Evolutionary conservation across 2,329 filamentous ascomycete species (phyloP), one percentile per base, ranked within the genome.

Genomic region (Epichloe uncinata): DNA sequence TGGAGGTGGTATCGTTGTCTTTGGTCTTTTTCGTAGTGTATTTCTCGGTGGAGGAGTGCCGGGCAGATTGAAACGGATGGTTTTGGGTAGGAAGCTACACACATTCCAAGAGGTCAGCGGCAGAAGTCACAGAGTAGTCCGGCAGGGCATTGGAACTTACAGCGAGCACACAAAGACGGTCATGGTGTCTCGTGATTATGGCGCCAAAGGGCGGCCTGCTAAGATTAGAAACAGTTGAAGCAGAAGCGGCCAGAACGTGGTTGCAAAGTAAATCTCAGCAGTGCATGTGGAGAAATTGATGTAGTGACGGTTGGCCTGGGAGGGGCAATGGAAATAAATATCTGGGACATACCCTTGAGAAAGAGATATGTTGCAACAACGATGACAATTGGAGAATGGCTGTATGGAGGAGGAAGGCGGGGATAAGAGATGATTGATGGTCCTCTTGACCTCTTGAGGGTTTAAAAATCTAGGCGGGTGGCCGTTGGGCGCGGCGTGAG

Each of bases 21-120:
- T 59, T 56, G 61, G 50, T 50, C 60, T 53, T 56, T 58, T 54
- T 59, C 57, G 62, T 51, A 56, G 44, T 54, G 47, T 63, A 56
- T 59, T 63, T 53, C 61, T 62, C 54, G 62, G 69, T 51, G 66
- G 68, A 47, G 72, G 70, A 34, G 73, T 74, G 38, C 74, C 73
- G 11, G 79, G 78, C 50, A 86, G 74, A 58, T 83, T 82, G 66
- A 97, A 97, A 66, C 95, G 83, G 61, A 95, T 75, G 40, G 91
- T 97, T 66, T 95, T 90, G 35, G 91, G 91, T 36, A 96, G 78
- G 64, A 95, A 95, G 51, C 90, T 95, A 35, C 4, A 18, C 7
- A 3, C 3, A 37, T 34, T n/a, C n/a, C 33, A 22, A 13, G 26
- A 6, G 42, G 42, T 44, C 42, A 47, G 42, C 16, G 5, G 33